Evolutionary conservation across 805 yeast genomes (phyloP).

Genomic region (Starmerella apis): DNA sequence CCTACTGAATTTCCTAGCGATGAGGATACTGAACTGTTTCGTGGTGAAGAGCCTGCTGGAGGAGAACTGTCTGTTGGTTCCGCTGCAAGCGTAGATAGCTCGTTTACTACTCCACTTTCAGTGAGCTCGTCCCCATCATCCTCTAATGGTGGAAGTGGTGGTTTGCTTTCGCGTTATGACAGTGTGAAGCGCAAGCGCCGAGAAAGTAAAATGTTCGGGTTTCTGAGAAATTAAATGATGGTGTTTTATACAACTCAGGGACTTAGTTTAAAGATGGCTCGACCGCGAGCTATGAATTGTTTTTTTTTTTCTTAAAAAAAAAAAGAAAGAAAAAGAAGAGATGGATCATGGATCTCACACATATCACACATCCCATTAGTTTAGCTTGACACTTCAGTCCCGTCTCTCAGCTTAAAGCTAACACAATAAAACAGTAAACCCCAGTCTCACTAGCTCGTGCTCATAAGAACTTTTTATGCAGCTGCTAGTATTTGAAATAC

Average conservation of each 20-base stretch:
- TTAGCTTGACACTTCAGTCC: no score
- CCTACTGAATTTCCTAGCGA: background rate
- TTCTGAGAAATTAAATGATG: background rate
- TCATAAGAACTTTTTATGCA: no score
- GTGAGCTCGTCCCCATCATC: conserved; percentile 7
- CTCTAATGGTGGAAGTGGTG: conserved; percentile 1
- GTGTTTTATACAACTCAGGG: background rate
- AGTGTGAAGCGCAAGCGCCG: conserved; percentile 10
- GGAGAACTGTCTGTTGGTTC: background rate
- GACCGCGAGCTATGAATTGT: no score
- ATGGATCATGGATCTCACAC: no score
- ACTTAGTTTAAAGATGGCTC: background rate
- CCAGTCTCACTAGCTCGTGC: no score
- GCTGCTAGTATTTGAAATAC: no score
- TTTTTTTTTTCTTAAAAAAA: no score
- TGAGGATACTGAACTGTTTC: background rate
- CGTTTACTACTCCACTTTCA: background rate
- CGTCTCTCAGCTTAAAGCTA: no score
- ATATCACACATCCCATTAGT: no score
- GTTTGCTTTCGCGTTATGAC: conserved; percentile 6
- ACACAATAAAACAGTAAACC: no score
- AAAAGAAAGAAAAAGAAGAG: no score
- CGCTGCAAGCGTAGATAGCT: conserved; percentile 1
- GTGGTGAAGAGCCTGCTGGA: background rate
- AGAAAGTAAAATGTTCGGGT: conserved; percentile 7